A percentile compares a stretch with the other conserved stretches of the same genome.
Conservation (phyloP, 2,329 filamentous ascomycete genomes). For the Diaporthe sp. region DNA sequence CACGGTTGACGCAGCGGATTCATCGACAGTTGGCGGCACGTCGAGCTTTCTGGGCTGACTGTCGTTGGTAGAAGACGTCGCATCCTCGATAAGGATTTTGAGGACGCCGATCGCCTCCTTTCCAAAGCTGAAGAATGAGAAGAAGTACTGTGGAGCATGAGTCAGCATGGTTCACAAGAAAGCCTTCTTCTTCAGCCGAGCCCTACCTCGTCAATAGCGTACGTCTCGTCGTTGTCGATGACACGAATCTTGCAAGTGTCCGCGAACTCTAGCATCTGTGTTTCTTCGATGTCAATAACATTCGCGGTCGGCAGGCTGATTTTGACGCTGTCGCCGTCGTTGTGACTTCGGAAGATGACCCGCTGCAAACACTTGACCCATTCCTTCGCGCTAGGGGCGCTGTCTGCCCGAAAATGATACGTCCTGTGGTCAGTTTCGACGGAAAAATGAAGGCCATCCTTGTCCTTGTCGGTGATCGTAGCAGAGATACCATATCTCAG, state of each 20-base stretch:
- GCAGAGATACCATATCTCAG: constrained; percentile 92
- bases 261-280: constrained; percentile 89
- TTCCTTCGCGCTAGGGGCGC: constrained; percentile 88
- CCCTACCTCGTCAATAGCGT: constrained; percentile 90
- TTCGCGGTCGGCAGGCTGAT: constrained; percentile 92
- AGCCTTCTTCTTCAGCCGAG: neutral
- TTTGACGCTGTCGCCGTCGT: constrained; percentile 97
- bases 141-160: constrained; percentile 82
- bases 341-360: constrained; percentile 95
- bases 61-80: constrained; percentile 60
- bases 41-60: constrained; percentile 48
- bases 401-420: constrained; percentile 92
- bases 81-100: constrained; percentile 78
- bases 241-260: constrained; percentile 95
- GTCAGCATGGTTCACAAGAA: constrained; percentile 10
- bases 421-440: constrained; percentile 86
- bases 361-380: constrained; percentile 96
- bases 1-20: constrained; percentile 20
- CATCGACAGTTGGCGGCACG: constrained; percentile 36
- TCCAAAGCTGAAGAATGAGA: constrained; percentile 92
- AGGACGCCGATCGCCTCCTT: constrained; percentile 87
- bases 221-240: constrained; percentile 94
- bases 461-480: constrained; percentile 81
- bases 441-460: constrained; percentile 82
- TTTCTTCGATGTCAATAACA: constrained; percentile 93